phyloP scores from a whole-genome alignment of 768 basidiomycete species.

The Lactarius hatsudake region DNA sequence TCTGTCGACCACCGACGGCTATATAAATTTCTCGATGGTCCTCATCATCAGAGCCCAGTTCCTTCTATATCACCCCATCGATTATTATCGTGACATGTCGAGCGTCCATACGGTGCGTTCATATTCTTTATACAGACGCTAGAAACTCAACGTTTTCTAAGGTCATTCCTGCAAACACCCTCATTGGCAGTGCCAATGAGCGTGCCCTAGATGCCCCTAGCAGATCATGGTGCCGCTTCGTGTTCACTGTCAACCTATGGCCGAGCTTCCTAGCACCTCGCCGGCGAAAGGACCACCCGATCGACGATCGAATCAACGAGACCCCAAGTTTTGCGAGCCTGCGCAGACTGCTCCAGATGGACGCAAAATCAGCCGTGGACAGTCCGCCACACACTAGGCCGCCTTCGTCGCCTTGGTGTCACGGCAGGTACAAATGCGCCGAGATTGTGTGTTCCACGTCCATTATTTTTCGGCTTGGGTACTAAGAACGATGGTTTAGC shows the following conservation, averaged over 20 bases:
- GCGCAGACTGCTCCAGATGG: not conserved
- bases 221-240: not conserved
- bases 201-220: not conserved
- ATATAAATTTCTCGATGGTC: conserved; percentile 6
- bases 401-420: not conserved
- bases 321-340: not conserved
- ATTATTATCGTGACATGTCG: conserved; percentile 7
- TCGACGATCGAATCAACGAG: not conserved
- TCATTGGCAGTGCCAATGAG: conserved; percentile 12
- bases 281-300: not conserved
- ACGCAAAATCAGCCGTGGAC: no score
- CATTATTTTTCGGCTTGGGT: no score
- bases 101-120: conserved; percentile 10
- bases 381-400: not conserved
- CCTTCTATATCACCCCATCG: conserved; percentile 3
- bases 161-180: conserved; percentile 7
- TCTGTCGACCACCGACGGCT: not conserved
- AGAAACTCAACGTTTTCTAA: not conserved
- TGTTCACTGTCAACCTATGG: not conserved
- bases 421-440: conserved; percentile 4
- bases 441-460: conserved; percentile 9
- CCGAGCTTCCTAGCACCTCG: not conserved
- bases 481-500: not conserved
- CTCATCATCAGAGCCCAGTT: not conserved
- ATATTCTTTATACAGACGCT: not conserved